These are phyloP conservation scores for Fusarium coffeatum DNA, from an alignment of 2,329 filamentous ascomycete genomes.

Conservation along the genomic window DNA sequence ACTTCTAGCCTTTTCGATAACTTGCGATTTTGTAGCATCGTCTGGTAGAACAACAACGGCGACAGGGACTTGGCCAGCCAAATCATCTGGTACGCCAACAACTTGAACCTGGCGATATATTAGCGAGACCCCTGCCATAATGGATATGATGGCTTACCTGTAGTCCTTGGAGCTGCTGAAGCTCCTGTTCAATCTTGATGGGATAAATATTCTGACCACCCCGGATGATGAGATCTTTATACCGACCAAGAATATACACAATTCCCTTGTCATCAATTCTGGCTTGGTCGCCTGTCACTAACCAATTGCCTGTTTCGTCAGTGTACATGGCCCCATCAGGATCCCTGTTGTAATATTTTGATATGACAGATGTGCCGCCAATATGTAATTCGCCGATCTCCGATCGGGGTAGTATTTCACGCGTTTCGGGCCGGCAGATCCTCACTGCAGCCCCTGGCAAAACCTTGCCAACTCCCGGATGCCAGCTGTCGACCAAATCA, in stretches of 20 bases:
- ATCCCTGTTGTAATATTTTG: constrained; percentile 48
- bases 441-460: constrained; percentile 54
- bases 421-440: constrained; percentile 51
- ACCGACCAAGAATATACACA: constrained; percentile 55
- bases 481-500: constrained; percentile 48
- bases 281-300: constrained; percentile 57
- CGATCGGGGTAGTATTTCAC: constrained; percentile 46
- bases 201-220: constrained; percentile 60
- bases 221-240: constrained; percentile 60
- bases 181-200: constrained; percentile 50
- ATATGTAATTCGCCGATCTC: constrained; percentile 57
- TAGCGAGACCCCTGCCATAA: not conserved
- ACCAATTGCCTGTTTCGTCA: constrained; percentile 52
- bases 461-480: constrained; percentile 57
- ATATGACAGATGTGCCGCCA: constrained; percentile 52
- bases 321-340: constrained; percentile 51
- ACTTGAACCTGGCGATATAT: constrained; percentile 51
- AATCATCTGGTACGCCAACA: constrained; percentile 56
- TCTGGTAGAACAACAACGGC: constrained; percentile 55
- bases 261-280: constrained; percentile 53
- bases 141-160: constrained; percentile 36
- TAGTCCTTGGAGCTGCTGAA: constrained; percentile 51
- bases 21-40: constrained; percentile 48
- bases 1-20: constrained; percentile 47
- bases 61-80: constrained; percentile 61